Evolutionary conservation across 352 stramenopile genomes (phyloP).

Genomic region (Globisporangium alternatum): DNA sequence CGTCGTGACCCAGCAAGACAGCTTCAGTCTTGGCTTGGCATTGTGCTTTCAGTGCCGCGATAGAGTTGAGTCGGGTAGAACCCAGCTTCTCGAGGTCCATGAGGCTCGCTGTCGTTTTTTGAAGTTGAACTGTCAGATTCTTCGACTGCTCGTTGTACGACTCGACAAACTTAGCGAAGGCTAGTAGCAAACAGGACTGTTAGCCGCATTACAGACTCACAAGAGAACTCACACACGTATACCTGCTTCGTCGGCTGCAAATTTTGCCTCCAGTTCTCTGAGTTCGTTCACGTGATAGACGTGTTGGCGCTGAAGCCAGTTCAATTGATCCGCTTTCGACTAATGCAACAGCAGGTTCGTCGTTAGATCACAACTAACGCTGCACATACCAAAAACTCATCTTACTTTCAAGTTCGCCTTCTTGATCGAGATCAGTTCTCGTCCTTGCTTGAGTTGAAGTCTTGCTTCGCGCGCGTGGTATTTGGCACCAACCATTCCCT

Average conservation of each 20-base stretch:
- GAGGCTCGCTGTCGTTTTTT: neutral
- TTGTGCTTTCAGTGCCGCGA: constrained; percentile 4
- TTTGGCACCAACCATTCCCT: constrained; percentile 5
- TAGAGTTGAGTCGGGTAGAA: neutral
- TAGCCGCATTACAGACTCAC: neutral
- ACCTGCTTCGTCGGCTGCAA: constrained; percentile 12
- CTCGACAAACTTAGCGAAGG: neutral
- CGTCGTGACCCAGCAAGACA: neutral
- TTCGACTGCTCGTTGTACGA: constrained; percentile 11
- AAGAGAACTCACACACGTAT: neutral
- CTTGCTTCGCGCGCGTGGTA: constrained; percentile 12
- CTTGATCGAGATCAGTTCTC: constrained; percentile 14
- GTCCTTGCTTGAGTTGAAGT: constrained; percentile 14
- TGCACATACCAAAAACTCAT: neutral
- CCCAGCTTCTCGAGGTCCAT: neutral
- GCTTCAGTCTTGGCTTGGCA: constrained; percentile 6
- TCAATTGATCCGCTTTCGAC: constrained; percentile 13
- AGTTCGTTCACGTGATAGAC: constrained; percentile 12
- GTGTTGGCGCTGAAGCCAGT: constrained; percentile 13
- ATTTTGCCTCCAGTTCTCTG: constrained; percentile 7
- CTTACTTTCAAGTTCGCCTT: constrained; percentile 15
- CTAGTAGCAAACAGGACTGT: neutral
- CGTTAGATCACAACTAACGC: neutral
- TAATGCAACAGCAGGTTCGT: neutral
- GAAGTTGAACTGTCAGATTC: neutral